A percentile compares a stretch with the other conserved stretches of the same genome.
Conservation (phyloP, 257 asterid genomes). For the Solanum commersonii region DNA sequence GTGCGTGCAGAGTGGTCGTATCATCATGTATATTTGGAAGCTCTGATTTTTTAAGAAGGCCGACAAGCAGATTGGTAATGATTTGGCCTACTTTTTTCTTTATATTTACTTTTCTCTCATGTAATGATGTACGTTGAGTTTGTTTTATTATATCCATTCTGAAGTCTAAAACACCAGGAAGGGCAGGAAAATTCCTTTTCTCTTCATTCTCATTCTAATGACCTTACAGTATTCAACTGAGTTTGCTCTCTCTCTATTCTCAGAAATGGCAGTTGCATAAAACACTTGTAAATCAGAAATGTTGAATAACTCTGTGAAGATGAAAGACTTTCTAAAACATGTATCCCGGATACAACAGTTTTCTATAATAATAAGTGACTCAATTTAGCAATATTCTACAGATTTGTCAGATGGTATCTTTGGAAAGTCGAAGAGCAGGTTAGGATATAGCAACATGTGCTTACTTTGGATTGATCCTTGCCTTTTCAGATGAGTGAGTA, state of each 20-base stretch:
- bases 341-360: background rate
- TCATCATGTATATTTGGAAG: slow-evolving; percentile 93
- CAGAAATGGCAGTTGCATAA: background rate
- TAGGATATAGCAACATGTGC: background rate
- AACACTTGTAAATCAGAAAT: background rate
- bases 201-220: background rate
- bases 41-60: slow-evolving; percentile 86
- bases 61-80: slow-evolving; percentile 78
- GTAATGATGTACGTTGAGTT: background rate
- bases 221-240: background rate
- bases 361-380: background rate
- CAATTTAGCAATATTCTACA: background rate
- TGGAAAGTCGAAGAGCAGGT: background rate
- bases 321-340: background rate
- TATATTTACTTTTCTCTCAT: background rate
- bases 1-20: slow-evolving; percentile 50
- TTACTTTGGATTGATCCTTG: background rate
- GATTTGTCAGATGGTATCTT: background rate
- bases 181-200: background rate
- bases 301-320: background rate
- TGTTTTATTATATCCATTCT: background rate
- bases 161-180: background rate
- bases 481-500: slow-evolving; percentile 70
- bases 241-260: background rate
- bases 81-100: background rate